Evolutionary conservation across 129 eudicot species (phyloP).

Genomic region (Chrysanthemum seticuspe): DNA sequence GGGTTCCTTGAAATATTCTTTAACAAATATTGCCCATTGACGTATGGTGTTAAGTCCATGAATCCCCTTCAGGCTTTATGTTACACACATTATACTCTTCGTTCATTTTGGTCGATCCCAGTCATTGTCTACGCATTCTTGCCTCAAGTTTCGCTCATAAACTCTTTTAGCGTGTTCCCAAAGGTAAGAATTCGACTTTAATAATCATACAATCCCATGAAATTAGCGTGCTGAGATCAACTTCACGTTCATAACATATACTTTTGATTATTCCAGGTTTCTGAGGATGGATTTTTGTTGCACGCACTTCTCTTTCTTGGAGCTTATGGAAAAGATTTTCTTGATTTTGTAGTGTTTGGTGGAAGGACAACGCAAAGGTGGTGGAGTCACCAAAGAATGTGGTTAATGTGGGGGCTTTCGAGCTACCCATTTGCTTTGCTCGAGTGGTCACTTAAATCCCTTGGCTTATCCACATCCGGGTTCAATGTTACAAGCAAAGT

Average conservation of each 20-base stretch:
- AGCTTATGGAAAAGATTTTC: constrained; percentile 51
- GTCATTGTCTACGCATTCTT: constrained; percentile 45
- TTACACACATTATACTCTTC: constrained; percentile 39
- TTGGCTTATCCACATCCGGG: constrained; percentile 43
- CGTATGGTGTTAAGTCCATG: constrained; percentile 32
- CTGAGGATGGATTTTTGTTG: constrained; percentile 37
- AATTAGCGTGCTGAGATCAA: too few relatives aligned
- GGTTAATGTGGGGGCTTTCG: constrained; percentile 50
- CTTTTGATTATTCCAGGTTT: constrained; percentile 32
- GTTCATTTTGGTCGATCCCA: constrained; percentile 48
- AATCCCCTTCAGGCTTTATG: constrained; percentile 40
- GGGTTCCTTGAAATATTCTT: constrained; percentile 46
- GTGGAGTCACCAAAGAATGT: constrained; percentile 72
- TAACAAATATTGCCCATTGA: constrained; percentile 36
- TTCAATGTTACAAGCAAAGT: constrained; percentile 55
- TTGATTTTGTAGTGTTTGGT: constrained; percentile 41
- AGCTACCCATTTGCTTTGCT: constrained; percentile 38
- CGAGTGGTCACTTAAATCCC: constrained; percentile 35
- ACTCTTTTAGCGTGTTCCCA: constrained; percentile 29
- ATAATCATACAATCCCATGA: too few relatives aligned
- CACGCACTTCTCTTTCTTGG: constrained; percentile 52
- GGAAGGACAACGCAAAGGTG: constrained; percentile 44
- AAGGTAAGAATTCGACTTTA: constrained; percentile 26
- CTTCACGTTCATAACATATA: background rate
- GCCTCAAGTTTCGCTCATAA: constrained; percentile 47